Base-by-base conservation (phyloP, 129 eudicot genomes). In the Flaveria brownii region DNA sequence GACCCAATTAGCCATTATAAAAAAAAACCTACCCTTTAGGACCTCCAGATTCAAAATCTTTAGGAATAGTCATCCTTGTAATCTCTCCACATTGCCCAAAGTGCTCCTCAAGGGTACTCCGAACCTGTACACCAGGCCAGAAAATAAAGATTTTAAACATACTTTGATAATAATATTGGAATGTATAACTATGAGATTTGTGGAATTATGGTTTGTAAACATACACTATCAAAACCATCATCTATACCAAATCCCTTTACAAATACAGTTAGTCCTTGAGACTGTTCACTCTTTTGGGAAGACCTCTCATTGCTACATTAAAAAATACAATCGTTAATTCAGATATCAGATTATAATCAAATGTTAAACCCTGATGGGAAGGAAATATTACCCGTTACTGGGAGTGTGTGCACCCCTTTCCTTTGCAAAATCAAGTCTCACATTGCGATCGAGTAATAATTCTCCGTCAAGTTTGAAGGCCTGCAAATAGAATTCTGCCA, bases 341-440 rank as follows among this genome's bases (percentile, higher is more conserved):
- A 30, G 10, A 13, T 14, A 2, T 30, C 46, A 2, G 6, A 5
- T 30, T 6, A 1, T 28, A 30, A 14, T 30, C 22, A 30, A 1
- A 28, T 63, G 69, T 63, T 6, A 30, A 39, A 15, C 11, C 25
- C 59, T 7, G 41, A 57, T 41, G 28, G 28, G 6, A 12, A 77
- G 33, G 8, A 17, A 20, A n/a, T 17, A 69, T 7, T 87, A 90
- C 96, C 92, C 88, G 62, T 85, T 42, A 9, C 13, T 7, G 12
- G 97, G 97, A 70, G 91, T 91, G 80, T 77, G 79, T n/a, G 85
- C 66, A 46, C 91, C 88, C 70, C 88, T 85, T 74, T 88, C 94
- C 57, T 69, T 78, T 5, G 97, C 97, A 2, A 91, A 23, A 68
- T 91, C 93, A 28, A 91, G 89, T 49, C 70, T 86, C 52, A 88